A percentile compares a stretch with the other conserved stretches of the same genome.
Conservation (phyloP, 805 yeast species). For the Cyberlindnera galapagoensis region DNA sequence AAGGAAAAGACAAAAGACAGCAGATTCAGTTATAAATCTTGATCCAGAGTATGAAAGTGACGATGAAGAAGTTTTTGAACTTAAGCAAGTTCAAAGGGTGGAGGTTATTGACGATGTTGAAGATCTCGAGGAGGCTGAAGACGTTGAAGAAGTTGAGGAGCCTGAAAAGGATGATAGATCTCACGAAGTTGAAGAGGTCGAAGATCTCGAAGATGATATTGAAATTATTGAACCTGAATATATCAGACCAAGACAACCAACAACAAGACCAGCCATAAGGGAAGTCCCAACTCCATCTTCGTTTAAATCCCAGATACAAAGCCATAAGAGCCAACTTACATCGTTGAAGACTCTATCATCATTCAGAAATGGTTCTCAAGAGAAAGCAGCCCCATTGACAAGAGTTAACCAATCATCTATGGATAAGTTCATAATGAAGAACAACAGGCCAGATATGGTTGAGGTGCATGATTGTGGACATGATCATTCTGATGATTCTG, state of each 20-base stretch:
- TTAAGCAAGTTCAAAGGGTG: not conserved
- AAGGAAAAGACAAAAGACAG: no score
- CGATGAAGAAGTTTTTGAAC: not conserved
- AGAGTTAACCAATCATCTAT: conserved; percentile 1
- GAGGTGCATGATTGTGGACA: conserved; percentile 6
- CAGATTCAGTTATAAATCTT: no score
- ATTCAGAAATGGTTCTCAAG: conserved; percentile 7
- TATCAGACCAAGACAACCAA: no score
- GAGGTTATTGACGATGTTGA: not conserved
- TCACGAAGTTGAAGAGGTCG: conserved; percentile 1
- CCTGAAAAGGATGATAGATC: no score
- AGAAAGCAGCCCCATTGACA: not conserved
- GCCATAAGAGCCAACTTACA: conserved; percentile 1
- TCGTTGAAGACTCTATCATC: conserved; percentile 8
- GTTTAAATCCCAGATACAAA: no score
- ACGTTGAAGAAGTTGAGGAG: not conserved
- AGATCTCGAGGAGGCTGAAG: not conserved
- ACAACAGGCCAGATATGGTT: no score
- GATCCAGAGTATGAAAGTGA: no score
- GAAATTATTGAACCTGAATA: not conserved
- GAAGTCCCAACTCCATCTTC: not conserved
- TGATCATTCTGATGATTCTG: conserved; percentile 2
- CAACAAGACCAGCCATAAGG: conserved; percentile 1
- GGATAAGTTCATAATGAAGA: conserved; percentile 16
- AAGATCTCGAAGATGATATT: conserved; percentile 1